Evolutionary conservation across 108 stramenopile species (phyloP).

Genomic region (Fragilariopsis cylindrus): DNA sequence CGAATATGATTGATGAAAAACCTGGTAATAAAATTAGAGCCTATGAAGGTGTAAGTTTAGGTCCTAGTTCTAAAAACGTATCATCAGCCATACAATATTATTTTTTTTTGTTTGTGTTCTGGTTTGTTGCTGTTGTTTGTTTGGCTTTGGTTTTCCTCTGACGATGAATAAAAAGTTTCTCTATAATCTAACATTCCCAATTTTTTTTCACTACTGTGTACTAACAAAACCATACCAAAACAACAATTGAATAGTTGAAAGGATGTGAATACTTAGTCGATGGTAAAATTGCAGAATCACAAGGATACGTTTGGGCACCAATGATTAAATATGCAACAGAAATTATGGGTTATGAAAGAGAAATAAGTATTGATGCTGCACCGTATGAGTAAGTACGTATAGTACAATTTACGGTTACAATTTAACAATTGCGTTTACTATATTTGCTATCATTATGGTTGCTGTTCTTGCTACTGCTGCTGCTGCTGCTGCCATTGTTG

Average conservation of each 20-base stretch:
- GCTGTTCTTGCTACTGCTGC: too few species aligned
- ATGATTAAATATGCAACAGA: neutral
- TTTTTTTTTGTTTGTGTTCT: conserved; percentile 35
- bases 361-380: conserved; percentile 39
- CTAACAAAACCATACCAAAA: neutral
- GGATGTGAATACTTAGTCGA: conserved; percentile 11
- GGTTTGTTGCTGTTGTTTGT: conserved; percentile 11
- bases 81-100: conserved; percentile 1
- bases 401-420: too few species aligned
- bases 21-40: conserved; percentile 34
- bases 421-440: too few species aligned
- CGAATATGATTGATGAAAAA: conserved; percentile 35
- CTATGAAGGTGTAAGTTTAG: conserved; percentile 36
- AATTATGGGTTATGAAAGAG: conserved; percentile 33
- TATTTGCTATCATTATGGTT: too few species aligned
- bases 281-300: neutral
- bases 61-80: conserved; percentile 26
- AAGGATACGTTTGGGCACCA: neutral
- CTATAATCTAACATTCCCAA: neutral
- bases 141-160: neutral
- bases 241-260: neutral
- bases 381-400: conserved; percentile 34
- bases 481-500: too few species aligned
- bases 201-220: neutral
- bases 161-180: too few species aligned